Evolutionary conservation across 306 rosid genomes (phyloP).

Genomic region (Sindora glabra): DNA sequence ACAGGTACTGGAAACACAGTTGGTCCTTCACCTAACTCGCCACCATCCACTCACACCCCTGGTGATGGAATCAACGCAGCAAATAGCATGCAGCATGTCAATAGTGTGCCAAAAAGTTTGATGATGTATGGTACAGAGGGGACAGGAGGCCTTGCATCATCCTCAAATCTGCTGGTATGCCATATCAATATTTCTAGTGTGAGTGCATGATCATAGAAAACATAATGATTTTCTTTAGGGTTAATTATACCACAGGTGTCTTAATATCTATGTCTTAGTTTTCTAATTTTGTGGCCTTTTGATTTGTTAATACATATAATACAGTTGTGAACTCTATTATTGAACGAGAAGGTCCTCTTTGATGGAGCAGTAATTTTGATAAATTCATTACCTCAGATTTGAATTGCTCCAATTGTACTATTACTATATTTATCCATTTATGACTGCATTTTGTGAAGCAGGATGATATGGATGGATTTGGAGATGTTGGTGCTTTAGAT

Average conservation of each 20-base stretch:
- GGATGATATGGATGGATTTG: conserved; percentile 77
- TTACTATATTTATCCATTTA: background rate
- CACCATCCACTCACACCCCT: conserved; percentile 85
- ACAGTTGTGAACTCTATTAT: background rate
- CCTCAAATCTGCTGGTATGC: conserved; percentile 66
- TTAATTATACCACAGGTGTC: background rate
- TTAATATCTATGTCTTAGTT: conserved; percentile 10
- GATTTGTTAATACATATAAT: background rate
- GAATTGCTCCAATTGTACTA: background rate
- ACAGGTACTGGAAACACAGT: conserved; percentile 89
- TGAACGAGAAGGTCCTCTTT: background rate
- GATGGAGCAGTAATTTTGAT: background rate
- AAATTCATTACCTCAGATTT: background rate
- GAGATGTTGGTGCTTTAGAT: conserved; percentile 80
- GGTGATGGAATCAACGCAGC: conserved; percentile 67
- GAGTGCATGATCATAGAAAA: conserved; percentile 2
- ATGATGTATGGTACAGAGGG: conserved; percentile 69
- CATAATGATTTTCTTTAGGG: background rate
- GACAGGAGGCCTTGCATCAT: conserved; percentile 71
- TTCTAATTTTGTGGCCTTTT: background rate
- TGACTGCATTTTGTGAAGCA: conserved; percentile 18
- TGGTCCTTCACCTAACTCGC: conserved; percentile 82
- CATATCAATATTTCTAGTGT: conserved; percentile 3
- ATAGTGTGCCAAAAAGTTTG: conserved; percentile 51
- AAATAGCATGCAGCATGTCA: conserved; percentile 58